Evolutionary conservation across 768 basidiomycete genomes (phyloP).

Genomic region (Crucibulum laeve): DNA sequence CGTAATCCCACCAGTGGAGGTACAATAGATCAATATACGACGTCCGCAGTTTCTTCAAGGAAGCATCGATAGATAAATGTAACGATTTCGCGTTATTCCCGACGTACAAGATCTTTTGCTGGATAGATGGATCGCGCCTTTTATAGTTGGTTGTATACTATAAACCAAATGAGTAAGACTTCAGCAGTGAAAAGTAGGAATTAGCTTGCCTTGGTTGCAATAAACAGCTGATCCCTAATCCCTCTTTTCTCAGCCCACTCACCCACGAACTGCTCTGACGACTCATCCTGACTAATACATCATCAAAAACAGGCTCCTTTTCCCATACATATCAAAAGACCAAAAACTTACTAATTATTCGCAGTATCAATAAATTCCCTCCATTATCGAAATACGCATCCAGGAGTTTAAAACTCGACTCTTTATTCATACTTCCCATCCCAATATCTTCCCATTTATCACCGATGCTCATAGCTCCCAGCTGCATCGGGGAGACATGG

Average conservation of each 20-base stretch:
- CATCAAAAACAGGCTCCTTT: constrained; percentile 21
- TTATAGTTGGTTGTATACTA: constrained; percentile 26
- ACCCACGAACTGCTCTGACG: constrained; percentile 45
- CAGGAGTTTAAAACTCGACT: not conserved
- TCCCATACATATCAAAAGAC: not conserved
- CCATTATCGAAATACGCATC: not conserved
- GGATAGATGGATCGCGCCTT: constrained; percentile 13
- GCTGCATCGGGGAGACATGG: constrained; percentile 20
- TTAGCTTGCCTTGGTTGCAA: constrained; percentile 33
- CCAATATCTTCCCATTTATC: constrained; percentile 20
- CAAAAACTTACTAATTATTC: constrained; percentile 14
- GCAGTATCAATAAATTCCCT: constrained; percentile 37
- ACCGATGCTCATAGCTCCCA: constrained; percentile 32
- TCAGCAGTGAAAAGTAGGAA: not conserved
- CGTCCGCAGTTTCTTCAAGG: constrained; percentile 37
- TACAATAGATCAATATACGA: constrained; percentile 20
- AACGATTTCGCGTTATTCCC: constrained; percentile 43
- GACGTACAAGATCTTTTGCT: constrained; percentile 22
- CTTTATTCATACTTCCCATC: constrained; percentile 30
- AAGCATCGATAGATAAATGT: constrained; percentile 29
- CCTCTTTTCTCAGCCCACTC: constrained; percentile 43
- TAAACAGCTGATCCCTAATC: constrained; percentile 44
- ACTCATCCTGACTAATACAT: constrained; percentile 38
- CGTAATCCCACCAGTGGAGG: constrained; percentile 46
- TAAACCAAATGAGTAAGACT: not conserved